These are phyloP conservation scores for Tylopilus plumbeoviolaceoides DNA, from an alignment of 768 basidiomycete species.

Conservation along the genomic window DNA sequence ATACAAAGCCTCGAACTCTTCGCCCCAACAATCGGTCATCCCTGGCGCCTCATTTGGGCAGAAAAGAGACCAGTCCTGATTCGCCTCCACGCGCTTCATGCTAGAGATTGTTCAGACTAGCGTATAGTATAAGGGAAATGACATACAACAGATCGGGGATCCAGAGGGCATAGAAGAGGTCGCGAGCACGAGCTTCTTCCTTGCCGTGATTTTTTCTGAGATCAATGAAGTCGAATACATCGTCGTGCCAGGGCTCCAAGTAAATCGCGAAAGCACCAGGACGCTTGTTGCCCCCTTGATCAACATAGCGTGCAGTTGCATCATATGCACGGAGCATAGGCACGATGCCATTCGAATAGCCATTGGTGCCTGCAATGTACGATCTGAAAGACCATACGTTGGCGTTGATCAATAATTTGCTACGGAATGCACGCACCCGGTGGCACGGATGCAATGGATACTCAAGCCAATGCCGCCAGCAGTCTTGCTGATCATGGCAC, in stretches of 20 bases:
- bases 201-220: constrained; percentile 99
- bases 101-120: constrained; percentile 33
- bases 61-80: constrained; percentile 92
- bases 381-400: constrained; percentile 48
- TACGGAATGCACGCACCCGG: constrained; percentile 54
- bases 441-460: constrained; percentile 96
- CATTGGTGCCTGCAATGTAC: constrained; percentile 98
- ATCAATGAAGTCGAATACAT: constrained; percentile 96
- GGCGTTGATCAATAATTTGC: not conserved
- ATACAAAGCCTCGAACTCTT: constrained; percentile 85
- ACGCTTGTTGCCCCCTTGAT: constrained; percentile 98
- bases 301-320: constrained; percentile 97
- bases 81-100: constrained; percentile 94
- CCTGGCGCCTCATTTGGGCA: constrained; percentile 96
- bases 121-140: not conserved
- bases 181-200: constrained; percentile 93
- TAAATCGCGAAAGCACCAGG: constrained; percentile 99
- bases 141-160: constrained; percentile 92
- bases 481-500: constrained; percentile 99
- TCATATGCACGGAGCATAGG: constrained; percentile 99
- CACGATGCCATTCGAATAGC: constrained; percentile 97
- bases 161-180: constrained; percentile 98
- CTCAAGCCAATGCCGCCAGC: constrained; percentile 96
- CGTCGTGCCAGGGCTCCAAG: constrained; percentile 98
- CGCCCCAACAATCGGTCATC: constrained; percentile 82